These are phyloP conservation scores for Bimuria novae-zelandiae DNA, from an alignment of 2,329 filamentous ascomycete genomes.

Conservation along the genomic window DNA sequence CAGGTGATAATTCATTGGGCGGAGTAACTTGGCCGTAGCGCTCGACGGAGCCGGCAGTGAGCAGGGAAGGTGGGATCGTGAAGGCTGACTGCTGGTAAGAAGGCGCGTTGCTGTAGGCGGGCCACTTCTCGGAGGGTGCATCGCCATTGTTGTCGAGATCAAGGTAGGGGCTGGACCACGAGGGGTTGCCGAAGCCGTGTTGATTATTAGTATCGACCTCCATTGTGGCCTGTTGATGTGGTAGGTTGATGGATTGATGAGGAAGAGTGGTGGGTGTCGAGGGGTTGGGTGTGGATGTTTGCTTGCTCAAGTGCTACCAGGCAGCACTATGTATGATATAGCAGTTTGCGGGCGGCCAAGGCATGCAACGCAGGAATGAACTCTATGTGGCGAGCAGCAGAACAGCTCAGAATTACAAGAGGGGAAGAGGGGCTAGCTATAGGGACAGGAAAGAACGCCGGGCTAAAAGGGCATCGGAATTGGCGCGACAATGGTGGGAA, in stretches of 20 bases:
- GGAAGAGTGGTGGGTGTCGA: background rate
- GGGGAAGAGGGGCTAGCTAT: conserved; percentile 1
- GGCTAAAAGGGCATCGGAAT: conserved; percentile 1
- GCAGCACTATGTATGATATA: conserved; percentile 1
- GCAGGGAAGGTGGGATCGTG: conserved; percentile 35
- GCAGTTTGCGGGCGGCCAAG: background rate
- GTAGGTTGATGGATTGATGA: background rate
- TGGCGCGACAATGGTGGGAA: background rate
- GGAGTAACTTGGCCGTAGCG: conserved; percentile 45
- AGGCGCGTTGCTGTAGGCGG: conserved; percentile 19
- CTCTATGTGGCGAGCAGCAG: background rate
- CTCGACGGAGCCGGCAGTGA: conserved; percentile 32
- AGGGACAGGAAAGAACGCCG: background rate
- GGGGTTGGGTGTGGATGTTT: background rate
- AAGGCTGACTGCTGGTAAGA: conserved; percentile 20
- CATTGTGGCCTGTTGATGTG: conserved; percentile 16
- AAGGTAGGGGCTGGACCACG: conserved; percentile 35
- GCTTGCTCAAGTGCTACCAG: background rate
- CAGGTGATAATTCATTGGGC: conserved; percentile 41
- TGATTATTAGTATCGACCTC: conserved; percentile 21
- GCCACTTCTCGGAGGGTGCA: conserved; percentile 29
- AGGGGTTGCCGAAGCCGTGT: conserved; percentile 19
- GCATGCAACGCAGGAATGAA: conserved; percentile 4
- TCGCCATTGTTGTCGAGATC: conserved; percentile 25
- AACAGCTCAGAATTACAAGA: background rate